These are phyloP conservation scores for Dendrobium huoshanense DNA, from an alignment of 106 monocot genomes.

Conservation along the genomic window DNA sequence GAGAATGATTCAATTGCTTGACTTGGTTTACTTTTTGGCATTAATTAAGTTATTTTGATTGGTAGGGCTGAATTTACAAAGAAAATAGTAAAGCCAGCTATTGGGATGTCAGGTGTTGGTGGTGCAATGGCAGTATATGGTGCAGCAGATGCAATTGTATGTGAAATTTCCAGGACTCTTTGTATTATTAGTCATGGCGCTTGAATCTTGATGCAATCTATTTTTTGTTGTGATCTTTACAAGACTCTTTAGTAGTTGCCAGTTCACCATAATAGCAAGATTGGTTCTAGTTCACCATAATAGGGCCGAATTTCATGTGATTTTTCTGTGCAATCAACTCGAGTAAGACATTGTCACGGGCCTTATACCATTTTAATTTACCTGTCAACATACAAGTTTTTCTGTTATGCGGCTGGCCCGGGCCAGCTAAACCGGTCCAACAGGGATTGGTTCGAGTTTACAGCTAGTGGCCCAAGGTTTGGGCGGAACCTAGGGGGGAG, in stretches of 20 bases:
- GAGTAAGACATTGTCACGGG: neutral
- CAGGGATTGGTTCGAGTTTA: too few species aligned
- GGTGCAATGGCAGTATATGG: constrained; percentile 94
- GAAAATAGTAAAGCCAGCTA: constrained; percentile 66
- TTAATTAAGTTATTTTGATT: neutral
- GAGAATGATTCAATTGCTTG: neutral
- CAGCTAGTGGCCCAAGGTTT: too few species aligned
- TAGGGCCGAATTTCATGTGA: too few species aligned
- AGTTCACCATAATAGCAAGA: neutral
- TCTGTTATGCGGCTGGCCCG: neutral
- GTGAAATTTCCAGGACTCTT: constrained; percentile 5
- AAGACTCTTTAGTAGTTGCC: neutral
- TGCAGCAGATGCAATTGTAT: constrained; percentile 75
- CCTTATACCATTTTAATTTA: neutral
- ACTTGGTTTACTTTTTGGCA: neutral
- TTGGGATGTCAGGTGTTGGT: constrained; percentile 91
- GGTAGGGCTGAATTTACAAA: constrained; percentile 92
- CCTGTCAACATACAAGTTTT: neutral
- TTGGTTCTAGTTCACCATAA: neutral
- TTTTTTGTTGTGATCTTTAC: neutral
- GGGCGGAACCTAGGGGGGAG: too few species aligned
- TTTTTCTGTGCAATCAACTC: too few species aligned
- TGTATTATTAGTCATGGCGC: neutral
- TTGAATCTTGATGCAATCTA: neutral
- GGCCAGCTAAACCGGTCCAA: too few species aligned